Base-by-base conservation (phyloP, 495 filamentous ascomycete genomes). In the Trichoderma parareesei region DNA sequence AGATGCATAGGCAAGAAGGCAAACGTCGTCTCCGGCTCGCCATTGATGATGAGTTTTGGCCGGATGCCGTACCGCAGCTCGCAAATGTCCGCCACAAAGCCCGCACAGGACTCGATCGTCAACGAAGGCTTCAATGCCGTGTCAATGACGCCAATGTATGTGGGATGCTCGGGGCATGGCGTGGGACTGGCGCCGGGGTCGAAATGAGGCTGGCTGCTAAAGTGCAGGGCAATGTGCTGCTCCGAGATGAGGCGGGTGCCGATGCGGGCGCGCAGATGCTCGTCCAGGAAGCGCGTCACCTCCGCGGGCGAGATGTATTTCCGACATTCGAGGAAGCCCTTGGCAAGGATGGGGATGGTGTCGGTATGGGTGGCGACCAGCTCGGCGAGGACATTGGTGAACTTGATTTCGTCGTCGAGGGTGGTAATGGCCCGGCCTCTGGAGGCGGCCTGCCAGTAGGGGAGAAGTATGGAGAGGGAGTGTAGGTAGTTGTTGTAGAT, bases 401-500 rank as follows among this genome's bases (percentile, higher is more conserved):
- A 98, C 59, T 86, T 81, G 59, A 89, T 87, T 72, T 97, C 94
- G 65, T 96, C 94, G 63, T 93, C 90, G 20, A 97, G 78, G 4
- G 84, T 93, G 64, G 84, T 86, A 64, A 97, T 94, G 60, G 75
- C 87, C n/a, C 27, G 63, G 40, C 63, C 63, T 13, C 38, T 11
- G 33, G 63, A 18, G 5, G 63, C 43, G 16, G 44, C 48, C 14
- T 65, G 55, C 55, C 55, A 65, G 75, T 91, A 97, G 3, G 91
- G 90, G 1, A 97, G 83, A 7, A 98, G 82, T 4, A 90, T 95
- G 5, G 90, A 92, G 2, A 98, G 81, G 5, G 91, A 96, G 71
- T 97, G 92, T 48, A 93, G 77, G 75, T 98, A 98, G 75, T 96
- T 97, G 71, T 90, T 85, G 78, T 97, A 97, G 64, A 98, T 98